These are phyloP conservation scores for Pestalotiopsis sp. DNA, from an alignment of 2,329 filamentous ascomycete species.

Conservation along the genomic window DNA sequence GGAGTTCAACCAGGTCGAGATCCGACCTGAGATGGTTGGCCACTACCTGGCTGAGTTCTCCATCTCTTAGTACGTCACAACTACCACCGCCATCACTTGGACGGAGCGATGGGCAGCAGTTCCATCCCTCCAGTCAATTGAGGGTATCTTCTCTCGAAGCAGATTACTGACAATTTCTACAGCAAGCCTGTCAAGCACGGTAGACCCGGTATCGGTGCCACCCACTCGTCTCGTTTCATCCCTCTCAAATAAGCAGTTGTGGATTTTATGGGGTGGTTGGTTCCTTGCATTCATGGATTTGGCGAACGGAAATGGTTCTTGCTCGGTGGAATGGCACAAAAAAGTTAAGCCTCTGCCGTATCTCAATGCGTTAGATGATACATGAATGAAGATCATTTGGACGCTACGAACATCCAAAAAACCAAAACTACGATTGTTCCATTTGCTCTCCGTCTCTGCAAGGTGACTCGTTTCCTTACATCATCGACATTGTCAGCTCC, in stretches of 20 bases:
- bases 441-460: not conserved
- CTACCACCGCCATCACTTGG: too few species aligned
- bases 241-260: conserved; percentile 93
- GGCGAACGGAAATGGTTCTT: conserved; percentile 61
- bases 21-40: conserved; percentile 99
- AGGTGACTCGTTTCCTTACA: not conserved
- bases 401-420: conserved; percentile 7
- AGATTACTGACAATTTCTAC: conserved; percentile 50
- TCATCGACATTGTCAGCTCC: not conserved
- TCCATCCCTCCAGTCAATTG: too few species aligned
- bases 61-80: conserved; percentile 89
- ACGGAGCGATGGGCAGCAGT: too few species aligned
- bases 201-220: conserved; percentile 99
- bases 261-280: conserved; percentile 44
- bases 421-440: not conserved
- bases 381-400: conserved; percentile 43
- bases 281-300: conserved; percentile 62
- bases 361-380: conserved; percentile 48
- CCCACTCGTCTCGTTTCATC: conserved; percentile 99
- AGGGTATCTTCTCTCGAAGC: not conserved
- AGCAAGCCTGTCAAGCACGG: conserved; percentile 99
- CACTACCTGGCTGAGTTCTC: conserved; percentile 99
- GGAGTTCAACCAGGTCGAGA: conserved; percentile 99
- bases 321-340: conserved; percentile 39
- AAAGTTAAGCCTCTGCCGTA: conserved; percentile 39